These are phyloP conservation scores for Mucor circinelloides DNA, from an alignment of 371 early-diverging fungal species.

Conservation along the genomic window DNA sequence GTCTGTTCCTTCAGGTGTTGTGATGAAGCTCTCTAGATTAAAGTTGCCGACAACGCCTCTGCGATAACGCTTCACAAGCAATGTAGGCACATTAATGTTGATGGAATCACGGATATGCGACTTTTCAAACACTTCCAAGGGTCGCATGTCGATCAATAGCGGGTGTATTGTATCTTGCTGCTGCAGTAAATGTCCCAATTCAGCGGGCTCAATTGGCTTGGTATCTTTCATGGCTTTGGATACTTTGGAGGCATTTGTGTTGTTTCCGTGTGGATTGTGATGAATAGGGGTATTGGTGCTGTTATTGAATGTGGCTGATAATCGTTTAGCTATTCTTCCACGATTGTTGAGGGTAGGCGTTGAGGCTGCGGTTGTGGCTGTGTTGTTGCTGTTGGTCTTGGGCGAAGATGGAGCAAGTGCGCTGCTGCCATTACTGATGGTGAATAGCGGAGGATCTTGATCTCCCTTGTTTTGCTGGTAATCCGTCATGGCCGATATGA, in stretches of 20 bases:
- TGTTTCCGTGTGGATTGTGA: slow-evolving; percentile 10
- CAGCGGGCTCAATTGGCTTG: slow-evolving; percentile 5
- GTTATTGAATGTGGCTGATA: slow-evolving; percentile 4
- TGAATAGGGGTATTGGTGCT: slow-evolving; percentile 4
- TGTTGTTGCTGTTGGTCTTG: background rate
- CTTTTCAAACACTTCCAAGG: slow-evolving; percentile 36
- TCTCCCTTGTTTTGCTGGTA: slow-evolving; percentile 5
- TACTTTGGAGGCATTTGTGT: background rate
- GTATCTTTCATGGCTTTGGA: slow-evolving; percentile 2
- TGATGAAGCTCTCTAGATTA: slow-evolving; percentile 64
- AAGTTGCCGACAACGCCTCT: slow-evolving; percentile 61
- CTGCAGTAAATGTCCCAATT: slow-evolving; percentile 8
- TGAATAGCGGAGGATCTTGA: background rate
- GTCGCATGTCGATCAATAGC: slow-evolving; percentile 50
- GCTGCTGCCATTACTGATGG: background rate
- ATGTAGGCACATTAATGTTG: slow-evolving; percentile 60
- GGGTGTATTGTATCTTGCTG: background rate
- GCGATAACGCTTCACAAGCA: slow-evolving; percentile 62
- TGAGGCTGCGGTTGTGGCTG: background rate
- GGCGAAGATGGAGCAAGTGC: background rate
- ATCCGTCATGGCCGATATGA: slow-evolving; percentile 4
- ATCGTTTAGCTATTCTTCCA: slow-evolving; percentile 14
- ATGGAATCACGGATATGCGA: slow-evolving; percentile 45
- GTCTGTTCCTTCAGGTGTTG: slow-evolving; percentile 58
- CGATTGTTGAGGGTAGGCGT: slow-evolving; percentile 2